These are phyloP conservation scores for Capronia epimyces DNA, from an alignment of 2,329 filamentous ascomycete genomes.

Conservation along the genomic window DNA sequence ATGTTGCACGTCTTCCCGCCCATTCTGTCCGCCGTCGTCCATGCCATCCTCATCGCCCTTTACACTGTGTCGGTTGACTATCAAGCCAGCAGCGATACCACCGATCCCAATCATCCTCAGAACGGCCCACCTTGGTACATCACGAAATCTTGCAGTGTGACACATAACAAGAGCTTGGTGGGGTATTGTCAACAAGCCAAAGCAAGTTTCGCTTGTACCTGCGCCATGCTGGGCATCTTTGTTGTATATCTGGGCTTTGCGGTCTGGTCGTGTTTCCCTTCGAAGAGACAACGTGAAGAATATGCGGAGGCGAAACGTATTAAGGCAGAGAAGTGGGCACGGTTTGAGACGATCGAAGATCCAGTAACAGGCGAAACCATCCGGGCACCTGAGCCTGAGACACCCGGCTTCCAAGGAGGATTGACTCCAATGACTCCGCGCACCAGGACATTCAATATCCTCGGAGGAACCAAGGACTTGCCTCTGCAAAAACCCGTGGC, in stretches of 20 bases:
- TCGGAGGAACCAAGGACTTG: slow-evolving; percentile 37
- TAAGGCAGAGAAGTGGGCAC: slow-evolving; percentile 35
- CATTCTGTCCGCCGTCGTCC: slow-evolving; percentile 49
- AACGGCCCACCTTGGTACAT: slow-evolving; percentile 59
- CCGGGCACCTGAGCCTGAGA: slow-evolving; percentile 32
- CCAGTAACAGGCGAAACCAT: slow-evolving; percentile 29
- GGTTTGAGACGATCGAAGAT: slow-evolving; percentile 33
- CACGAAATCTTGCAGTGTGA: slow-evolving; percentile 54
- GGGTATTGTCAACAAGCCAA: slow-evolving; percentile 58
- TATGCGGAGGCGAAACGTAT: slow-evolving; percentile 35
- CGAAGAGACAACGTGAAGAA: slow-evolving; percentile 36
- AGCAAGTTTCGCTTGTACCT: slow-evolving; percentile 51
- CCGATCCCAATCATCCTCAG: slow-evolving; percentile 51
- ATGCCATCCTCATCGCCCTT: slow-evolving; percentile 47
- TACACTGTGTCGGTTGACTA: slow-evolving; percentile 52
- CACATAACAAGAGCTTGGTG: slow-evolving; percentile 42
- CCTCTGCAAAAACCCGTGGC: slow-evolving; percentile 41
- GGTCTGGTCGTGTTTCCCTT: slow-evolving; percentile 31
- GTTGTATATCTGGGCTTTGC: slow-evolving; percentile 23
- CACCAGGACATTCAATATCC: slow-evolving; percentile 40
- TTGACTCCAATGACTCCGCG: slow-evolving; percentile 38
- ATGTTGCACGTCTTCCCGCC: slow-evolving; percentile 54
- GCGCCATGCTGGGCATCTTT: slow-evolving; percentile 46
- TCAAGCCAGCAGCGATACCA: slow-evolving; percentile 55
- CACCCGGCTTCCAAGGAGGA: slow-evolving; percentile 31